phyloP scores from a whole-genome alignment of 306 rosid species.

The Medicago lupulina region DNA sequence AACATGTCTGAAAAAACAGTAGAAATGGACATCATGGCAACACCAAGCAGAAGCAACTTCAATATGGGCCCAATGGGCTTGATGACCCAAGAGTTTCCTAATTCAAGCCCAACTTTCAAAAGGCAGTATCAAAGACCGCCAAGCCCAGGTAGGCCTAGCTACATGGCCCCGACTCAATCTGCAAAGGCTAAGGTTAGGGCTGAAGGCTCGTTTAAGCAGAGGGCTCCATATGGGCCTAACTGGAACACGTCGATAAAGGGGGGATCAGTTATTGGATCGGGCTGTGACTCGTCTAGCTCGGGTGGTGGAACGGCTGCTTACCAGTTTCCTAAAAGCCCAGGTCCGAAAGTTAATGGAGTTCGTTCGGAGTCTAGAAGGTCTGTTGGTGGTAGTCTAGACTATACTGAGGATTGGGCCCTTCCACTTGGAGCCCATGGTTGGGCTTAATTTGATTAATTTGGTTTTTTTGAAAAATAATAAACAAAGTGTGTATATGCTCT shows the following conservation, averaged over 20 bases:
- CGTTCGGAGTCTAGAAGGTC: slow-evolving; percentile 49
- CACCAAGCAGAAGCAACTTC: slow-evolving; percentile 39
- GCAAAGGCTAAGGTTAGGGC: slow-evolving; percentile 75
- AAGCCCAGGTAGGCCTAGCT: slow-evolving; percentile 56
- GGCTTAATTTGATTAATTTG: slow-evolving; percentile 53
- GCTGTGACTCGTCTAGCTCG: slow-evolving; percentile 69
- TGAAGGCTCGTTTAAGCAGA: slow-evolving; percentile 49
- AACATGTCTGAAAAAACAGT: slow-evolving; percentile 81
- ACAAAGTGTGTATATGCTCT: slow-evolving; percentile 4
- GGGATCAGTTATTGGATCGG: slow-evolving; percentile 42
- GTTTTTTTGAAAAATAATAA: neutral
- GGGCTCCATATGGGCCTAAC: slow-evolving; percentile 49
- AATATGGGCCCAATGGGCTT: slow-evolving; percentile 40
- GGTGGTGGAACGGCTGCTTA: slow-evolving; percentile 54
- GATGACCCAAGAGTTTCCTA: slow-evolving; percentile 42
- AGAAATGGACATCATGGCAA: slow-evolving; percentile 67
- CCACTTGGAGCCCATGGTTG: slow-evolving; percentile 70
- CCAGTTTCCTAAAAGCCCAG: slow-evolving; percentile 59
- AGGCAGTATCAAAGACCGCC: slow-evolving; percentile 38
- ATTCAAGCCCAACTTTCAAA: slow-evolving; percentile 34
- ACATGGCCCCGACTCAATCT: slow-evolving; percentile 89
- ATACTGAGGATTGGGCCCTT: slow-evolving; percentile 70
- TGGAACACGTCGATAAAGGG: slow-evolving; percentile 64
- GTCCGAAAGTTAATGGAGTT: slow-evolving; percentile 56
- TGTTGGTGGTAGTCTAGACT: slow-evolving; percentile 51